phyloP scores from a whole-genome alignment of 2,329 filamentous ascomycete genomes.

The Ophiostoma himal-ulmi region DNA sequence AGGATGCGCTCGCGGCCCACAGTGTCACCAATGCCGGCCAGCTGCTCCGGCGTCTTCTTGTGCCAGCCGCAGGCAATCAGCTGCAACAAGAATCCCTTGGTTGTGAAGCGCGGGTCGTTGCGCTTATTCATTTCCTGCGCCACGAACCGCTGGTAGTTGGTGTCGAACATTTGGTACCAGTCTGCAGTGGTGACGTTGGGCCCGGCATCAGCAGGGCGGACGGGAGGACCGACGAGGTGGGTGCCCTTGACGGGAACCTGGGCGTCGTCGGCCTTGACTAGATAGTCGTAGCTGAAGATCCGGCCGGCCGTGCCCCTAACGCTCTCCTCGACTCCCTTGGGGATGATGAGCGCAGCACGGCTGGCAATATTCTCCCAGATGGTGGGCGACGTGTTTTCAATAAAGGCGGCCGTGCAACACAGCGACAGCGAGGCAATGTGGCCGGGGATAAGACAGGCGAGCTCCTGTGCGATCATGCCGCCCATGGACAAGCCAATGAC shows the following conservation, averaged over 20 bases:
- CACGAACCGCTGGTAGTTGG: slow-evolving; percentile 75
- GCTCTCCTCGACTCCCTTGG: slow-evolving; percentile 62
- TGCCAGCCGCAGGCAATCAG: slow-evolving; percentile 75
- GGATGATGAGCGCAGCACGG: slow-evolving; percentile 54
- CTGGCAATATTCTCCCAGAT: slow-evolving; percentile 56
- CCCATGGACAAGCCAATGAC: slow-evolving; percentile 77
- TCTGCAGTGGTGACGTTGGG: neutral
- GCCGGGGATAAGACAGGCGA: slow-evolving; percentile 51
- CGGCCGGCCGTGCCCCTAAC: slow-evolving; percentile 59
- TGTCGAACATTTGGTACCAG: slow-evolving; percentile 49
- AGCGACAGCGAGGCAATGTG: slow-evolving; percentile 53
- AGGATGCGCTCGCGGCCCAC: slow-evolving; percentile 70
- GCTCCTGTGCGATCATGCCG: slow-evolving; percentile 86
- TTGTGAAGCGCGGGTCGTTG: slow-evolving; percentile 55
- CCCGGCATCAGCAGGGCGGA: neutral
- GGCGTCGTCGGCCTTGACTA: slow-evolving; percentile 55
- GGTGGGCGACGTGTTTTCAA: slow-evolving; percentile 58
- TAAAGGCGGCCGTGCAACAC: slow-evolving; percentile 54
- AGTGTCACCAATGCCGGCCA: slow-evolving; percentile 58
- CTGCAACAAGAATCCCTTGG: slow-evolving; percentile 67
- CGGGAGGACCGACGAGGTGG: slow-evolving; percentile 26
- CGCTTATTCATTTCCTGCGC: slow-evolving; percentile 74
- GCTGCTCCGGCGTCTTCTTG: slow-evolving; percentile 61
- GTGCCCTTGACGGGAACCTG: slow-evolving; percentile 37
- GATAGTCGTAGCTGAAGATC: slow-evolving; percentile 61